phyloP scores from a whole-genome alignment of 257 asterid species.

The Solanum paucissectum region DNA sequence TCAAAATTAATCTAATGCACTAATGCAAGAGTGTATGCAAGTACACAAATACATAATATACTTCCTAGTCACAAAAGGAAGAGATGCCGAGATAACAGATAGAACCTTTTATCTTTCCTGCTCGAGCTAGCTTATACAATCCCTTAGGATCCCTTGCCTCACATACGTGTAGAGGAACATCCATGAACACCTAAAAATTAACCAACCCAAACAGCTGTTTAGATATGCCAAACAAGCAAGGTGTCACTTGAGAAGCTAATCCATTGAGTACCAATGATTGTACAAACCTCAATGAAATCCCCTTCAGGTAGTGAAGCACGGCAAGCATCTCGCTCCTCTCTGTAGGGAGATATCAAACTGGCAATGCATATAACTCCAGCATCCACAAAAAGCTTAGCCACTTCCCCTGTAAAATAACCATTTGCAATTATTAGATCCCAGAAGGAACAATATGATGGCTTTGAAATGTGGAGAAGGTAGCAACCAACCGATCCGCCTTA shows the following conservation, averaged over 20 bases:
- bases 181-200: conserved; percentile 70
- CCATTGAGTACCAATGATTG: neutral
- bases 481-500: conserved; percentile 81
- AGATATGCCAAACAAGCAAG: neutral
- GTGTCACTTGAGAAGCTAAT: neutral
- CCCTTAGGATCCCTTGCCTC: conserved; percentile 99
- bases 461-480: neutral
- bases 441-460: neutral
- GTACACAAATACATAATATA: neutral
- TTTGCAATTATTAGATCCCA: neutral
- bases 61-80: neutral
- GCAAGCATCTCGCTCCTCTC: conserved; percentile 90
- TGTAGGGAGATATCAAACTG: conserved; percentile 92
- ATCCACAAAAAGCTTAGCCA: conserved; percentile 93
- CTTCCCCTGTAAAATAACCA: conserved; percentile 58
- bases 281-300: conserved; percentile 78
- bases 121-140: conserved; percentile 92
- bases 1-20: neutral
- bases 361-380: conserved; percentile 97
- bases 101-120: conserved; percentile 90
- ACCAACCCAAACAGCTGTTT: neutral
- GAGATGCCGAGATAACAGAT: neutral
- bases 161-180: conserved; percentile 80
- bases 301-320: conserved; percentile 78
- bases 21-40: neutral